A percentile compares a stretch with the other conserved stretches of the same genome.
These are phyloP conservation scores for Hypoxylon subgilvum DNA, from an alignment of 495 filamentous ascomycete genomes.

Conservation along the genomic window DNA sequence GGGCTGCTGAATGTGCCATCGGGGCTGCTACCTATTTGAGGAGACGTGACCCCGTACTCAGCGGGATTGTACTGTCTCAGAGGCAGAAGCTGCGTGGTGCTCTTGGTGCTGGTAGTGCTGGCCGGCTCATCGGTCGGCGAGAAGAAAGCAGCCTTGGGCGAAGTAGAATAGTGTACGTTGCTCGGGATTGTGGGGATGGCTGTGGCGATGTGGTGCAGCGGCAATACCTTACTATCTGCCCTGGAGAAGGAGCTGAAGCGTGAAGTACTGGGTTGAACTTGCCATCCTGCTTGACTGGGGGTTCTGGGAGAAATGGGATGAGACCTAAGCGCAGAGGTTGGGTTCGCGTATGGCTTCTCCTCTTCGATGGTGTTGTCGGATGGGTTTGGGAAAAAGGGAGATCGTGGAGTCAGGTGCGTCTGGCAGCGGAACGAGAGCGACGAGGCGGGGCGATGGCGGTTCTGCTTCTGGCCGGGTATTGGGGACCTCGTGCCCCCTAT, in stretches of 20 bases:
- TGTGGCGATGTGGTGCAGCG: constrained; percentile 28
- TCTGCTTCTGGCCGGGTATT: constrained; percentile 19
- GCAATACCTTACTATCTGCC: neutral
- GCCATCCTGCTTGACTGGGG: constrained; percentile 12
- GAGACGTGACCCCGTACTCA: constrained; percentile 45
- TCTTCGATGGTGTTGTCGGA: constrained; percentile 30
- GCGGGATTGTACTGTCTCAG: constrained; percentile 48
- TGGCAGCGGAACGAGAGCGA: constrained; percentile 58
- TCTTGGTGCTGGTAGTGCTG: constrained; percentile 43
- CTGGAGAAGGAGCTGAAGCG: constrained; percentile 7
- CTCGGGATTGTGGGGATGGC: constrained; percentile 37
- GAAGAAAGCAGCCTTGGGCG: constrained; percentile 41
- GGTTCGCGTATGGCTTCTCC: constrained; percentile 24
- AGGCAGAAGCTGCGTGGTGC: constrained; percentile 44
- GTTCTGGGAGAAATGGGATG: constrained; percentile 28
- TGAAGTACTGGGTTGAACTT: neutral
- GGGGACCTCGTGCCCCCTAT: constrained; percentile 37
- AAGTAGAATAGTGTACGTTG: constrained; percentile 43
- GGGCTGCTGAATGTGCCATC: constrained; percentile 41
- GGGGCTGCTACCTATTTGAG: constrained; percentile 19
- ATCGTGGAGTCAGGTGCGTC: constrained; percentile 49
- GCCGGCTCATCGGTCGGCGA: constrained; percentile 41
- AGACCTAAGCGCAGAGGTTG: constrained; percentile 24
- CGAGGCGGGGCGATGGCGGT: constrained; percentile 44
- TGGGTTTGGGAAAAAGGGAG: constrained; percentile 46